phyloP scores from a whole-genome alignment of 805 yeast species.

The Ogataea minuta region DNA sequence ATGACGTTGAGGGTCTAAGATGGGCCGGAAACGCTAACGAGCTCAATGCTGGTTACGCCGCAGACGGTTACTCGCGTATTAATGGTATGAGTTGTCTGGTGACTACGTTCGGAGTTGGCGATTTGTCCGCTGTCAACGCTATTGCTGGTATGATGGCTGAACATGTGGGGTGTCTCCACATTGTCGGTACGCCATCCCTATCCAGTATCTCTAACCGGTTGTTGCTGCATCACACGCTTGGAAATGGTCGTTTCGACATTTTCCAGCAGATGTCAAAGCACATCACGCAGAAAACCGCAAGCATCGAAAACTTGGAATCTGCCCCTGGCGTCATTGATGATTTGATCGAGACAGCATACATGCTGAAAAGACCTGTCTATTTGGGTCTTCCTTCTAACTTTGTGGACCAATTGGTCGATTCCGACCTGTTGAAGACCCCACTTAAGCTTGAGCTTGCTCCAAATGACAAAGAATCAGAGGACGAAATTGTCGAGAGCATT shows the following conservation, averaged over 20 bases:
- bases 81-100: conserved; percentile 72
- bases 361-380: conserved; percentile 78
- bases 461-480: conserved; percentile 61
- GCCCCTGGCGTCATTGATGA: conserved; percentile 76
- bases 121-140: conserved; percentile 78
- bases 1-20: conserved; percentile 70
- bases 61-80: conserved; percentile 84
- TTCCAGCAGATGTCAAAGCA: conserved; percentile 76
- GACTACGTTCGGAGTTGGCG: conserved; percentile 93
- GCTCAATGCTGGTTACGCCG: conserved; percentile 84
- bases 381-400: conserved; percentile 81
- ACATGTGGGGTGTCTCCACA: conserved; percentile 80
- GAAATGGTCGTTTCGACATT: conserved; percentile 78
- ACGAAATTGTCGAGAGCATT: conserved; percentile 56
- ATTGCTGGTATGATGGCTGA: conserved; percentile 88
- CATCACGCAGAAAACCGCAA: conserved; percentile 65
- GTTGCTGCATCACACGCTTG: conserved; percentile 78
- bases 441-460: conserved; percentile 57
- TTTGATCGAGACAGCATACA: conserved; percentile 67
- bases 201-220: conserved; percentile 70
- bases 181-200: conserved; percentile 83
- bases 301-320: conserved; percentile 57
- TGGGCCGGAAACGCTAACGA: conserved; percentile 94
- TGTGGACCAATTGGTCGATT: conserved; percentile 62
- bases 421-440: conserved; percentile 56